Evolutionary conservation across 345 rosid species (phyloP), one percentile per base, ranked within the genome.

Genomic region (Moricandia arvensis): DNA sequence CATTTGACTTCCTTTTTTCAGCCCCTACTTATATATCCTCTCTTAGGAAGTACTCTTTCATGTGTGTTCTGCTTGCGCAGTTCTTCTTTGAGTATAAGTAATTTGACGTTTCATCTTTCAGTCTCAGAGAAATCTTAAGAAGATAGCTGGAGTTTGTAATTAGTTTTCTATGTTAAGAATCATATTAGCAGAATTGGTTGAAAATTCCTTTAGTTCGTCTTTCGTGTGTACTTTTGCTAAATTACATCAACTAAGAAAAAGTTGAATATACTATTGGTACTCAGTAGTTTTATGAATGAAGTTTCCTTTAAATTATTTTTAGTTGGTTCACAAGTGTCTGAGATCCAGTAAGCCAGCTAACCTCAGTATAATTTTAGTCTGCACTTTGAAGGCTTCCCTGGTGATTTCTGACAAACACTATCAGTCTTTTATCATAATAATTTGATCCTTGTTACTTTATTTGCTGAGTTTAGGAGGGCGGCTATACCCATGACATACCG

Each of bases 401-500:
- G 12, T 59, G 62, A 51, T 21, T 24, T 21, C 59, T 31, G 58
- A 75, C 35, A 34, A 1, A 34, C 58, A 57, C 24, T 38, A 11
- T 12, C 35, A 43, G 62, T 31, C 47, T 59, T 66, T 1, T 67
- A 8, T 59, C 55, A 49, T 26, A 6, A 11, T n/a, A 54, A 12
- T 5, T 9, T 38, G 15, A 9, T 74, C 29, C 24, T 72, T 76
- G 13, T 53, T 13, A 62, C 69, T 75, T 31, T 17, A 3, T 76
- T 49, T 77, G 12, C 27, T 73, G 54, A 57, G 41, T 38, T 15
- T 76, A 95, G 99, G 99, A 90, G 63, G 85, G 93, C 70, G 97
- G 97, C 79, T 92, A 92, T 81, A 79, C 82, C 47, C 84, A 92
- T 75, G 97, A 95, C 76, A 95, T 95, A 77, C 99, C 99, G n/a